phyloP scores from a whole-genome alignment of 2,329 filamentous ascomycete species.

The Aspergillus hortae region DNA sequence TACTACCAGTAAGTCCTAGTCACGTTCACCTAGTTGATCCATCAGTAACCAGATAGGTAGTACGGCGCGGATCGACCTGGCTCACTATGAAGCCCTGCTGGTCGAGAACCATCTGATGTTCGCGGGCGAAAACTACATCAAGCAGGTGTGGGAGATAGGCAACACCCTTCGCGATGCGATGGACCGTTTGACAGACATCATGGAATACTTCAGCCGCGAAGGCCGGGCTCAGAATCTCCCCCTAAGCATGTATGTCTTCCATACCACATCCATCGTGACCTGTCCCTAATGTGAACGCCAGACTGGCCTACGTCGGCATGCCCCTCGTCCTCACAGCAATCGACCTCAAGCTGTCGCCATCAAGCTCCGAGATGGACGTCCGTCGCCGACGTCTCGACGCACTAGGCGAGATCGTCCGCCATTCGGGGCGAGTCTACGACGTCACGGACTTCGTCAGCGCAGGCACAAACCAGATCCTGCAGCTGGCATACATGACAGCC shows the following conservation, averaged over 20 bases:
- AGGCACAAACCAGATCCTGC: slow-evolving; percentile 22
- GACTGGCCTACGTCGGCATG: slow-evolving; percentile 25
- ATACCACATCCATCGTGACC: too few species aligned
- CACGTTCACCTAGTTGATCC: too few species aligned
- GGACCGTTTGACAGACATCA: slow-evolving; percentile 43
- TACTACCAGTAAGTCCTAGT: slow-evolving; percentile 47
- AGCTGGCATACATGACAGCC: slow-evolving; percentile 22
- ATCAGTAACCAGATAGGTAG: slow-evolving; percentile 22
- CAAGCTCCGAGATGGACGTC: slow-evolving; percentile 9
- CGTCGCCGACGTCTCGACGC: slow-evolving; percentile 18
- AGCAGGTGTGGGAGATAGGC: slow-evolving; percentile 25
- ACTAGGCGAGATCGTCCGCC: slow-evolving; percentile 21
- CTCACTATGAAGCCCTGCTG: slow-evolving; percentile 47
- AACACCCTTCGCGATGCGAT: slow-evolving; percentile 46
- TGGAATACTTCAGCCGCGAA: slow-evolving; percentile 48
- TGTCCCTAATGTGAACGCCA: neutral
- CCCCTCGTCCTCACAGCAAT: slow-evolving; percentile 26
- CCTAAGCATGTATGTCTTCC: slow-evolving; percentile 43
- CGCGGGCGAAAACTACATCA: slow-evolving; percentile 39
- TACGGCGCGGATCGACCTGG: slow-evolving; percentile 43
- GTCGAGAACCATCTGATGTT: slow-evolving; percentile 35
- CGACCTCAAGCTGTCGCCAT: slow-evolving; percentile 25
- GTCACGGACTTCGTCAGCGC: slow-evolving; percentile 24
- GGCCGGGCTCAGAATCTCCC: slow-evolving; percentile 47
- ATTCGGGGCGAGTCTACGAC: slow-evolving; percentile 21